These are phyloP conservation scores for Neonectria punicea DNA, from an alignment of 2,329 filamentous ascomycete species.

Conservation along the genomic window DNA sequence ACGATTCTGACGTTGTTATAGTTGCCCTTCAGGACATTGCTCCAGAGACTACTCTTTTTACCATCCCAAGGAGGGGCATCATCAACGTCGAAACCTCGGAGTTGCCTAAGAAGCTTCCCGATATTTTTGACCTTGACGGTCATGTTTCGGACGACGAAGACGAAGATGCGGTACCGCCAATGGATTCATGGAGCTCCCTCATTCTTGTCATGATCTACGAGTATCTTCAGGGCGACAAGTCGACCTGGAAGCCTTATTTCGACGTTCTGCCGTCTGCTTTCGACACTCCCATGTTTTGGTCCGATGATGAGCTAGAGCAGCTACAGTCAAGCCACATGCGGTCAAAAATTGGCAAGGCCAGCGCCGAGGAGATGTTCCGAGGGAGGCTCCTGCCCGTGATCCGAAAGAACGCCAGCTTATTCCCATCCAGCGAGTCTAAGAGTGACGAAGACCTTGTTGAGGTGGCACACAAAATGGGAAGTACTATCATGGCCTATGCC, in stretches of 20 bases:
- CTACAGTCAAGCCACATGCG: conserved; percentile 83
- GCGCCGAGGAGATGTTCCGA: conserved; percentile 77
- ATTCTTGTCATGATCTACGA: conserved; percentile 89
- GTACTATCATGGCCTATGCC: conserved; percentile 91
- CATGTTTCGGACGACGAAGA: conserved; percentile 48
- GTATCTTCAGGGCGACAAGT: conserved; percentile 65
- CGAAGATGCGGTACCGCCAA: conserved; percentile 50
- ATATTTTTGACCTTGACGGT: conserved; percentile 58
- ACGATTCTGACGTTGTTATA: conserved; percentile 66
- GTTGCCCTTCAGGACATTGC: conserved; percentile 77
- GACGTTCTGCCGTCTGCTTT: conserved; percentile 77
- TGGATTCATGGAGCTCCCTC: conserved; percentile 66
- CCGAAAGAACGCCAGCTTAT: conserved; percentile 56
- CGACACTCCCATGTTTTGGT: conserved; percentile 93
- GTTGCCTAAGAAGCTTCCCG: conserved; percentile 67
- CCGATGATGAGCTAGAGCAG: conserved; percentile 72
- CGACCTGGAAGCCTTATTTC: conserved; percentile 82
- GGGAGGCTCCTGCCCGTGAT: conserved; percentile 63
- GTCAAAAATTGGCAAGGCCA: conserved; percentile 78
- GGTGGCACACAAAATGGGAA: conserved; percentile 83
- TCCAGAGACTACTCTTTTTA: conserved; percentile 82
- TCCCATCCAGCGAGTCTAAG: conserved; percentile 49
- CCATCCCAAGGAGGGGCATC: conserved; percentile 77
- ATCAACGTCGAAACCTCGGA: conserved; percentile 79
- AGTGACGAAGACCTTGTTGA: conserved; percentile 58